Base-by-base conservation (phyloP, 306 rosid genomes). In the Myrica gale region DNA sequence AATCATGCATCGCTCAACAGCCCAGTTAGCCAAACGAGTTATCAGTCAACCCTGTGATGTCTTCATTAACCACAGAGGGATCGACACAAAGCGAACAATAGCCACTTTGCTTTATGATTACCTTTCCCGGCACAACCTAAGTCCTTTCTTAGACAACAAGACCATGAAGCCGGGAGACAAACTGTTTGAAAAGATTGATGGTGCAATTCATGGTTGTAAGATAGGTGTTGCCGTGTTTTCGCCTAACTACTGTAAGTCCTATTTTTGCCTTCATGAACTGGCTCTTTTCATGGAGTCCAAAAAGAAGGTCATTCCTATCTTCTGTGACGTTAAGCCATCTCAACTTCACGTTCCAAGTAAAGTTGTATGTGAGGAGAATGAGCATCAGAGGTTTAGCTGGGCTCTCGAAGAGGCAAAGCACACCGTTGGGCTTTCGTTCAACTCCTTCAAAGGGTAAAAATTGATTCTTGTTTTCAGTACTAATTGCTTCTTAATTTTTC, bases 121-220 rank as follows among this genome's bases (percentile, higher is more conserved):
- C 67, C 84, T 95, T 42, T 45, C 75, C 5, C 57, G 84, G 8
- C 10, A 80, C 7, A 86, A 88, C 3, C 56, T 87, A 3, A 67
- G 80, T 5, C 90, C 98, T 4, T 95, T 95, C 74, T 68, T 95
- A 76, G 98, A 95, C 63, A 87, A 84, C 86, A 95, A 81, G 74
- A 90, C 80, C 51, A 87, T 95, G 98, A 92, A 83, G 74, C 97
- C 98, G 0, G 97, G 99, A 9, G 99, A 95, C 73, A 95, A 89
- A 46, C 79, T 95, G 61, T 95, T 92, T 5, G 97, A 90, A 1
- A 87, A 95, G 67, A 90, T 95, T 6, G 89, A 95, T 5, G 39
- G 86, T 0, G 99, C 91, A 0, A 87, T 95, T 0, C 2, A 69
- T 44, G 85, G 83, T 0, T 89, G 97, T 45, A 87, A 92, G 85